Evolutionary conservation across 2,329 filamentous ascomycete genomes (phyloP), one percentile per base, ranked within the genome.

Genomic region (Calonectria hawksworthii): DNA sequence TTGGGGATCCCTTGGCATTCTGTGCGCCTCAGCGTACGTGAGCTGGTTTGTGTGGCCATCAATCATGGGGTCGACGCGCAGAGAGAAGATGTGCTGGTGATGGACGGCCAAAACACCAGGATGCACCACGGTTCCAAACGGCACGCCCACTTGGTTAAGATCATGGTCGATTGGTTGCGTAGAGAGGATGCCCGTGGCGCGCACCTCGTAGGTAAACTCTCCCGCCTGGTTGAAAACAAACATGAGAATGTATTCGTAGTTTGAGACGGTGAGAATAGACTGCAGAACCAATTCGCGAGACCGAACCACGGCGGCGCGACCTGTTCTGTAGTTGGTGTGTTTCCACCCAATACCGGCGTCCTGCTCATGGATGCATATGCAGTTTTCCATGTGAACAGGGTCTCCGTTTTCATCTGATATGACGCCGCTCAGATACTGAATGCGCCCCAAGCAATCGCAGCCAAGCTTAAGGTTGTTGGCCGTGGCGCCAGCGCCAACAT

Each of bases 351-450:
- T 94, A 3, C 93, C 93, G 2, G 91, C 90, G 77, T 95, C 93
- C 84, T 95, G 93, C 83, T 95, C 93, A 83, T 95, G 93, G 72
- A 95, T 93, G 80, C 93, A 95, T 76, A 95, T 93, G 9, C 93
- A 93, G 78, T 95, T 95, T 38, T 52, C 30, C 10, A 41, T 72
- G 0, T 56, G 52, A 10, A 68, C 50, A 14, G 69, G 64, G 9
- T 73, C 56, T 13, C 73, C 67, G 4, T 68, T 75, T 5, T 50
- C 52, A 11, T 73, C 73, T 6, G 54, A 69, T 7, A 72, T 36
- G 8, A 38, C 30, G 2, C 72, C 75, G 36, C 76, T 73, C 23
- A 82, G 67, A 70, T 84, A 84, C 76, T 92, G 91, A 79, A 92
- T 92, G 1, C 89, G 86, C 13, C 92, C 92, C 1, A 93, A 85